These are phyloP conservation scores for Pulveroboletus sp. DNA, from an alignment of 768 basidiomycete species.

Conservation along the genomic window DNA sequence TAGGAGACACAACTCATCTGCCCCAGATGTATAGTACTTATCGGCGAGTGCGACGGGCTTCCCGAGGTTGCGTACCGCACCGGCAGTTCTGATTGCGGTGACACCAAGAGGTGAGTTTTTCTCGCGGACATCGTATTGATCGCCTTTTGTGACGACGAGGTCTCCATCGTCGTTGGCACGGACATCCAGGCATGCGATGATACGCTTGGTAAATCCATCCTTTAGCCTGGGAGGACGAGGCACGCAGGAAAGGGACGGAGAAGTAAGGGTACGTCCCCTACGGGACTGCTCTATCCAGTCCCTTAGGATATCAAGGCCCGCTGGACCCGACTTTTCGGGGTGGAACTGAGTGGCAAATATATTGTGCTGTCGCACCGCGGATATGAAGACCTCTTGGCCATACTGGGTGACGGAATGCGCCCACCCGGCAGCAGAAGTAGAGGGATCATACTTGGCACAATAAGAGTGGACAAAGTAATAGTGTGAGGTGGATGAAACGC, in stretches of 20 bases:
- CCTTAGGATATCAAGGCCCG: conserved; percentile 76
- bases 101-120: conserved; percentile 38
- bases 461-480: conserved; percentile 99
- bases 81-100: conserved; percentile 45
- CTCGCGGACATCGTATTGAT: conserved; percentile 98
- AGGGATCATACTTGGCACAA: conserved; percentile 69
- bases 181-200: conserved; percentile 97
- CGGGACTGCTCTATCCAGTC: conserved; percentile 69
- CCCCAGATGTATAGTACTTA: conserved; percentile 81
- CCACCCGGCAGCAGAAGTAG: conserved; percentile 63
- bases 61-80: conserved; percentile 91
- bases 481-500: conserved; percentile 50
- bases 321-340: conserved; percentile 92
- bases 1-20: conserved; percentile 95
- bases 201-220: conserved; percentile 84
- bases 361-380: conserved; percentile 75
- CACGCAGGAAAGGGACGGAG: conserved; percentile 26
- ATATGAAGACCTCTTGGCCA: conserved; percentile 88
- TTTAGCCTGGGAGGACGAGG: conserved; percentile 37
- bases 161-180: conserved; percentile 94
- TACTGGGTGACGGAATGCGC: conserved; percentile 87
- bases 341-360: conserved; percentile 96
- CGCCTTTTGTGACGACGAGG: conserved; percentile 97
- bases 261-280: conserved; percentile 33
- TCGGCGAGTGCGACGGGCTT: conserved; percentile 91